These are phyloP conservation scores for Alternaria consortialis DNA, from an alignment of 2,329 filamentous ascomycete species.

Conservation along the genomic window DNA sequence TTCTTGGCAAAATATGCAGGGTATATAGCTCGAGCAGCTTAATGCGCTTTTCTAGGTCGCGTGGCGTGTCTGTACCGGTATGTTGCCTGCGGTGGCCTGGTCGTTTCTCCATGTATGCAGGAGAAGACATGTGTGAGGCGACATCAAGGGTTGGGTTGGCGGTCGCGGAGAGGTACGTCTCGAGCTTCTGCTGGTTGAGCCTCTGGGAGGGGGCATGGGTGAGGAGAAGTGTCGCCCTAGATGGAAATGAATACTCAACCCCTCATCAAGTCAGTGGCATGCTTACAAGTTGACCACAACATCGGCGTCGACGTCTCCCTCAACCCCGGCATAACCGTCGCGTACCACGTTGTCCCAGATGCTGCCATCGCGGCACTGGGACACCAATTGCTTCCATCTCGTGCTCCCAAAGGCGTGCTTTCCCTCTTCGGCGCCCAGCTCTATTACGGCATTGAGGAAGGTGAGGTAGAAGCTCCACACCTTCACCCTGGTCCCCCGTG, in stretches of 20 bases:
- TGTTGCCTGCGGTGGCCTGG: constrained; percentile 40
- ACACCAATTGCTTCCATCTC: constrained; percentile 83
- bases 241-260: constrained; percentile 8
- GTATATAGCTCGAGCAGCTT: constrained; percentile 96
- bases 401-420: constrained; percentile 86
- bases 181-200: constrained; percentile 85
- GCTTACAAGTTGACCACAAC: constrained; percentile 87
- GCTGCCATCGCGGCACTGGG: constrained; percentile 84
- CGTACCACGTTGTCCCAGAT: constrained; percentile 95
- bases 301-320: constrained; percentile 92
- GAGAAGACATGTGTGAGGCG: constrained; percentile 67
- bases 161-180: constrained; percentile 85
- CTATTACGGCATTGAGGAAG: constrained; percentile 87
- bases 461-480: constrained; percentile 98
- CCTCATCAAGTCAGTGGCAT: background rate
- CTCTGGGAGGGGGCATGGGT: constrained; percentile 87
- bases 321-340: constrained; percentile 85
- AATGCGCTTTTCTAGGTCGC: constrained; percentile 82
- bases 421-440: constrained; percentile 88
- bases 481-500: constrained; percentile 85
- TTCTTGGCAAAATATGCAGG: constrained; percentile 90
- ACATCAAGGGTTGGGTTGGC: constrained; percentile 78
- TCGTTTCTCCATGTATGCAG: constrained; percentile 44
- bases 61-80: constrained; percentile 80
- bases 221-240: constrained; percentile 84